Evolutionary conservation across 2,329 filamentous ascomycete genomes (phyloP).

Genomic region (Cephalotrichum gorgonifer): DNA sequence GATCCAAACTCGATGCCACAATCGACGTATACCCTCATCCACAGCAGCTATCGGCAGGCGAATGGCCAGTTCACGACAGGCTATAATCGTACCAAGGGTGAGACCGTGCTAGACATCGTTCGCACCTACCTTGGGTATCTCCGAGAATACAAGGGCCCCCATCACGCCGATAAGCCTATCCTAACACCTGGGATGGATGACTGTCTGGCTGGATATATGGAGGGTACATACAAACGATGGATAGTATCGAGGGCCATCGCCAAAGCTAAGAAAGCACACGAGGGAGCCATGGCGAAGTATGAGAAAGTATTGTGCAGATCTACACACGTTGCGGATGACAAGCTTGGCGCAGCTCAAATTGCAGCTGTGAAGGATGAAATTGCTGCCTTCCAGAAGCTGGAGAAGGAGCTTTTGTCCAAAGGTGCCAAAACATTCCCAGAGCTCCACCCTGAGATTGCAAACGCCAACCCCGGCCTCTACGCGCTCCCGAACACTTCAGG

Average conservation of each 20-base stretch:
- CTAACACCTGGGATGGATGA: constrained; percentile 29
- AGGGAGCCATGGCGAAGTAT: constrained; percentile 19
- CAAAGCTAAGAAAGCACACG: constrained; percentile 18
- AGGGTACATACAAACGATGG: constrained; percentile 53
- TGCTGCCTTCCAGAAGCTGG: constrained; percentile 41
- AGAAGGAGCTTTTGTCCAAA: constrained; percentile 40
- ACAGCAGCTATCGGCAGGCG: constrained; percentile 17
- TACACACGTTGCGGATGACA: neutral
- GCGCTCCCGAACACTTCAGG: neutral
- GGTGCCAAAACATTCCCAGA: constrained; percentile 59
- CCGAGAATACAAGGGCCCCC: constrained; percentile 26
- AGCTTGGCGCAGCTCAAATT: constrained; percentile 28
- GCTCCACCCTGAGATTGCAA: constrained; percentile 43
- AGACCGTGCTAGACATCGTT: constrained; percentile 52
- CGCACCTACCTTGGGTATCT: constrained; percentile 39
- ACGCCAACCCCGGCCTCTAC: constrained; percentile 7
- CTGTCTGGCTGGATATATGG: constrained; percentile 39
- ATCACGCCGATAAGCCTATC: constrained; percentile 17
- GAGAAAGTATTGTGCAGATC: constrained; percentile 11
- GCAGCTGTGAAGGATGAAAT: constrained; percentile 41
- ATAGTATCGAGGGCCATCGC: constrained; percentile 29
- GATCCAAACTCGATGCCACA: constrained; percentile 52
- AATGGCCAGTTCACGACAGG: too few relatives aligned
- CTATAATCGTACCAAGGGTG: constrained; percentile 26
- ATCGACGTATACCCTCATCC: constrained; percentile 22